A percentile compares a stretch with the other conserved stretches of the same genome.
Evolutionary conservation across 1,284 basidiomycete species (phyloP).

Genomic region (Rhodotorula sp.): DNA sequence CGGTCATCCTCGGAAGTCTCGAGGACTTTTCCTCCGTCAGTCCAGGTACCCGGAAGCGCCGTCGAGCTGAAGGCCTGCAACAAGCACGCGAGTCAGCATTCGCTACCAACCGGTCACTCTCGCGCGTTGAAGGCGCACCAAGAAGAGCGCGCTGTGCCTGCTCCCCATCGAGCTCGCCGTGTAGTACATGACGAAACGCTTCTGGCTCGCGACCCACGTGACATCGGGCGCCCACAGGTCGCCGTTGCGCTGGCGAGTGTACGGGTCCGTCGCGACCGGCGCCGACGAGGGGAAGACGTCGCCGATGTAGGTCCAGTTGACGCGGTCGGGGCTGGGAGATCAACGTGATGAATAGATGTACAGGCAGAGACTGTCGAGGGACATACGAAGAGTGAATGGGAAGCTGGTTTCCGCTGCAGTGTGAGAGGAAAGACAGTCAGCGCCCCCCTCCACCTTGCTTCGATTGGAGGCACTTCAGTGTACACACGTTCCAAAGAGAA

Average conservation of each 20-base stretch:
- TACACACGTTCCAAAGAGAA: not conserved
- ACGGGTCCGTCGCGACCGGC: conserved; percentile 56
- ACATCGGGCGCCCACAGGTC: conserved; percentile 40
- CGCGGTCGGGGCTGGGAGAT: not conserved
- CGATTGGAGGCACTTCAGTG: no score
- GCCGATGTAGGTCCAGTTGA: conserved; percentile 56
- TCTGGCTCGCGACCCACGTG: conserved; percentile 53
- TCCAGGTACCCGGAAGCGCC: conserved; percentile 52
- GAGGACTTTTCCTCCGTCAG: conserved; percentile 58
- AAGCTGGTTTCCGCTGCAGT: not conserved
- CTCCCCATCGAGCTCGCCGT: conserved; percentile 48
- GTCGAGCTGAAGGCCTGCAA: conserved; percentile 48
- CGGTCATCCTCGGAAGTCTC: conserved; percentile 54
- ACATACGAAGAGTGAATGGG: not conserved
- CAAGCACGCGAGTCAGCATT: no score
- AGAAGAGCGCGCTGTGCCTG: conserved; percentile 46
- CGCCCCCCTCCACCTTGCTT: not conserved
- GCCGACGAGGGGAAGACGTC: conserved; percentile 59
- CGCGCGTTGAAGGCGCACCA: conserved; percentile 6
- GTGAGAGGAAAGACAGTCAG: not conserved
- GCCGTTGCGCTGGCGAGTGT: conserved; percentile 53
- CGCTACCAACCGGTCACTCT: no score
- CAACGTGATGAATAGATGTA: fast-evolving
- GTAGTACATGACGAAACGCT: conserved; percentile 55
- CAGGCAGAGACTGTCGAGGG: not conserved